Conservation (phyloP, 768 basidiomycete species). For the Xerocomus spinulosus region DNA sequence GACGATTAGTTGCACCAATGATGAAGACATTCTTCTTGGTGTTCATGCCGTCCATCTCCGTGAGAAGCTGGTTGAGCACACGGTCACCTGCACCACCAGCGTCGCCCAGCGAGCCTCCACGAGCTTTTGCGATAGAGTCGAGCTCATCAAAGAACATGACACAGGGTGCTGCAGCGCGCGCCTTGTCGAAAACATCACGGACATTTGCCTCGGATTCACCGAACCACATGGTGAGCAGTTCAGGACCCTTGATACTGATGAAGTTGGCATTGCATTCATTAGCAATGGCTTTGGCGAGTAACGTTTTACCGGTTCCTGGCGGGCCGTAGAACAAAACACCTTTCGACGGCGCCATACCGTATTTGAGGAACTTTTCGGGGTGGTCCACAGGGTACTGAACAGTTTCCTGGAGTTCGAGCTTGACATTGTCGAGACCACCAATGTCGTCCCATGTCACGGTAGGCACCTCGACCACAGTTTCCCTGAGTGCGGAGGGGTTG, state of each 20-base stretch:
- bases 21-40: constrained; percentile 99
- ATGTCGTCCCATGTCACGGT: constrained; percentile 99
- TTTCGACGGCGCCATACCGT: constrained; percentile 99
- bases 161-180: constrained; percentile 96
- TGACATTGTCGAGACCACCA: constrained; percentile 99
- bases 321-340: constrained; percentile 99
- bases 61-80: constrained; percentile 94
- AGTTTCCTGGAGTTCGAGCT: constrained; percentile 97
- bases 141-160: constrained; percentile 99
- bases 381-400: constrained; percentile 99
- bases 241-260: constrained; percentile 99
- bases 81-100: constrained; percentile 96
- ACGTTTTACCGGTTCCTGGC: constrained; percentile 99
- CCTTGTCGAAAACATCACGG: constrained; percentile 99
- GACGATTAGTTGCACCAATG: constrained; percentile 95
- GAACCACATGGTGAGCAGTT: constrained; percentile 99
- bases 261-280: constrained; percentile 99
- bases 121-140: constrained; percentile 97
- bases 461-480: constrained; percentile 98
- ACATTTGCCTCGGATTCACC: constrained; percentile 99
- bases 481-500: constrained; percentile 97
- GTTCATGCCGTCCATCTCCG: constrained; percentile 99
- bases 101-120: constrained; percentile 81
- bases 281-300: constrained; percentile 98
- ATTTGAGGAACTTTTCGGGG: constrained; percentile 99